Percentiles rank a stretch among this genome's conserved stretches.
Conservation (phyloP, 176 grass and related monocot species). For the Oryza brachyantha region DNA sequence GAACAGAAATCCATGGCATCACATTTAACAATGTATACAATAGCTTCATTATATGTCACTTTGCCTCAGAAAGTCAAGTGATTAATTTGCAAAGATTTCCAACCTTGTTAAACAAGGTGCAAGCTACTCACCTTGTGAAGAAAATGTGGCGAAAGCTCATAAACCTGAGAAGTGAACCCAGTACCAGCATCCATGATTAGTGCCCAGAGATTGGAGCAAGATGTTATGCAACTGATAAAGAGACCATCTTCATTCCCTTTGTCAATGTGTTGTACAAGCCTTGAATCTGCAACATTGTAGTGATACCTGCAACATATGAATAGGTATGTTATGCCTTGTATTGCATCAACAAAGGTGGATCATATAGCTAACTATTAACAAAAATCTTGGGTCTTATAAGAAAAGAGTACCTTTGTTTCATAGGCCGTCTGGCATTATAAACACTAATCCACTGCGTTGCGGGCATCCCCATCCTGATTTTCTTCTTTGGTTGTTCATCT, state of each 20-base stretch:
- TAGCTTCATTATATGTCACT: not conserved
- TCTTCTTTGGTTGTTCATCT: slow-evolving; percentile 97
- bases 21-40: slow-evolving; percentile 22
- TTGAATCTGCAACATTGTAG: slow-evolving; percentile 94
- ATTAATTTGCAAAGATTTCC: slow-evolving; percentile 14
- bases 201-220: slow-evolving; percentile 91
- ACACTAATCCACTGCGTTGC: slow-evolving; percentile 99
- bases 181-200: slow-evolving; percentile 99
- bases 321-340: not conserved
- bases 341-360: not conserved
- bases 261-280: slow-evolving; percentile 84
- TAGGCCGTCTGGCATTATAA: slow-evolving; percentile 82
- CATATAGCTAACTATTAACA: slow-evolving; percentile 1
- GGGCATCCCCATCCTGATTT: slow-evolving; percentile 92
- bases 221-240: slow-evolving; percentile 91
- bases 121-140: slow-evolving; percentile 83
- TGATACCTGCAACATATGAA: slow-evolving; percentile 73
- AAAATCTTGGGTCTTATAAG: not conserved
- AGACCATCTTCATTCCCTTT: slow-evolving; percentile 98
- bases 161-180: slow-evolving; percentile 82
- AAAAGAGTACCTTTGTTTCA: slow-evolving; percentile 88
- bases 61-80: slow-evolving; percentile 13
- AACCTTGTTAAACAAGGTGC: slow-evolving; percentile 25
- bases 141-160: slow-evolving; percentile 90
- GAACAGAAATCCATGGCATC: slow-evolving; percentile 31